Percentiles rank a stretch among this genome's conserved stretches.
These are phyloP conservation scores for Lyophyllum atratum DNA, from an alignment of 768 basidiomycete genomes.

Conservation along the genomic window DNA sequence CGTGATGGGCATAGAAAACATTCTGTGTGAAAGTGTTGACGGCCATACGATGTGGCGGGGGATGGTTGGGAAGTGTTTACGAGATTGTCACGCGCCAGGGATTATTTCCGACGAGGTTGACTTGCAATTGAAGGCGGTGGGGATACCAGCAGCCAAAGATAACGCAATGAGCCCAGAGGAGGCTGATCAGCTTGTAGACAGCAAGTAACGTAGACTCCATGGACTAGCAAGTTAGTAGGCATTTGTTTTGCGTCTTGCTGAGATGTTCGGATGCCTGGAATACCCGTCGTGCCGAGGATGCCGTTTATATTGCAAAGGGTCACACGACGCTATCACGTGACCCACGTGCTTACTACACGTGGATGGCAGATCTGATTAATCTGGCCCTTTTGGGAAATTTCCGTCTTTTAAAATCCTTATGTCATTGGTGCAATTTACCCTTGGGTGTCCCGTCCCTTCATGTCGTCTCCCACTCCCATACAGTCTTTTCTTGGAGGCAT, in stretches of 20 bases:
- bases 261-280: not conserved
- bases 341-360: constrained; percentile 6
- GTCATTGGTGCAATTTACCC: not conserved
- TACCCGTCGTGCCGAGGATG: not conserved
- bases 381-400: not conserved
- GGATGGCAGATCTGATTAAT: not conserved
- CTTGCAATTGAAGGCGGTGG: constrained; percentile 32
- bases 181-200: not conserved
- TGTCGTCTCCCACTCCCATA: constrained; percentile 47
- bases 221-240: no score
- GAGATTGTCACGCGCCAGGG: constrained; percentile 39
- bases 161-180: constrained; percentile 19
- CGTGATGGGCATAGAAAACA: constrained; percentile 54
- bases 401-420: not conserved
- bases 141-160: constrained; percentile 6
- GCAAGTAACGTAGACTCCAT: not conserved
- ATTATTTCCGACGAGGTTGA: constrained; percentile 37
- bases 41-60: constrained; percentile 54
- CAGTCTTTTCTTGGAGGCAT: constrained; percentile 59
- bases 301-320: not conserved
- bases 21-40: constrained; percentile 46
- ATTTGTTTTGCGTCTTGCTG: no score
- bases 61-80: constrained; percentile 48
- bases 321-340: constrained; percentile 13
- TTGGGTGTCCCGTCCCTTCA: constrained; percentile 16